Base-by-base conservation (phyloP, 2,329 filamentous ascomycete genomes). In the Zymoseptoria ardabiliae region DNA sequence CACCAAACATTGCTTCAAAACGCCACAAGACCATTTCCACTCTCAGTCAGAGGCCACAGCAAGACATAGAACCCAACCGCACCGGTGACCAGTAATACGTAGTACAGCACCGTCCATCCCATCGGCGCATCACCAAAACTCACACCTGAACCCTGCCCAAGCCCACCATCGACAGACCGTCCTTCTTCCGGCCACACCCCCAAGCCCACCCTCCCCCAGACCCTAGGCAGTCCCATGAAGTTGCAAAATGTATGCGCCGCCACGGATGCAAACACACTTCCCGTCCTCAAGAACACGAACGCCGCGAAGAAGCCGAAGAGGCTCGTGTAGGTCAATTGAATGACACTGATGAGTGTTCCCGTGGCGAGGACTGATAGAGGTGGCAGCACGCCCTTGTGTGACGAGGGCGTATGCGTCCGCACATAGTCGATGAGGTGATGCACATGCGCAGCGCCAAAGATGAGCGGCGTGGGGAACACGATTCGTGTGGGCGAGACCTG, bases 351-450 rank as follows among this genome's bases (percentile, higher is more conserved):
- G 25, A 89, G 71, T 5, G 94, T 69, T 11, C 70, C 71, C 13
- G 64, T 64, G 23, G 72, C 56, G 50, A 71, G 63, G 50, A 71
- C 53, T 2, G 50, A 55, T 4, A 60, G 11, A 3, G 66, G 58
- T 30, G 65, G 68, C 3, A 60, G 50, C 11, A 17, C 13, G 0
- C 11, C 35, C 7, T 30, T 58, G 7, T 57, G 60, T n/a, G 64
- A 64, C 6, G 88, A 85, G 1, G 83, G 79, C 0, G 80, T 65
- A 68, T 95, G 85, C 1, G 88, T 90, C 59, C 96, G 79, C 58
- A 88, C 83, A 75, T 96, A 96, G 76, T 97, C 94, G 77, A 96
- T 96, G 73, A 96, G 91, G 76, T 99, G 94, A 75, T 99, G 93
- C 53, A 96, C 76, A 76, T 99, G 94, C 7, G 94, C 92, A 51